A percentile compares a stretch with the other conserved stretches of the same genome.
Conservation (phyloP, 371 early-diverging fungal genomes). For the Rhizomucor miehei region DNA sequence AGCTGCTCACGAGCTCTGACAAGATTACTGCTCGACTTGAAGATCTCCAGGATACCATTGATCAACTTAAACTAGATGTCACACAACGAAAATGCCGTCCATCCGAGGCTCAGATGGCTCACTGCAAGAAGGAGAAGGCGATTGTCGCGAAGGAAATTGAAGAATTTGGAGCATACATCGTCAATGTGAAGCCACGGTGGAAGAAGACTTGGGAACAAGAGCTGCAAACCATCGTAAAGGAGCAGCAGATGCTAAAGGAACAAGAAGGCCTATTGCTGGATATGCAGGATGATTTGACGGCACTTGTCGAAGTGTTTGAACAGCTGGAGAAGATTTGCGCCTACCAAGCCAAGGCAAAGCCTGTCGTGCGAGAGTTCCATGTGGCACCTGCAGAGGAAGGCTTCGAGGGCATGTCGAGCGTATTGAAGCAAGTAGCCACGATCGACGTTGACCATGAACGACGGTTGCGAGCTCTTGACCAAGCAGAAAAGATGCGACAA, state of each 20-base stretch:
- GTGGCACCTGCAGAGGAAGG: conserved; percentile 64
- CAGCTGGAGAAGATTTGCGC: conserved; percentile 68
- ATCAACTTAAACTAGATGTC: conserved; percentile 77
- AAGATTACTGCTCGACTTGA: conserved; percentile 63
- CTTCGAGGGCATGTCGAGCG: conserved; percentile 56
- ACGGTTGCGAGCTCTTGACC: conserved; percentile 65
- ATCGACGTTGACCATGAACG: conserved; percentile 67
- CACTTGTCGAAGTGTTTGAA: conserved; percentile 59
- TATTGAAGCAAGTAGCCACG: conserved; percentile 65
- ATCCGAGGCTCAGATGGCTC: conserved; percentile 57
- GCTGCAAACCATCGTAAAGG: conserved; percentile 76
- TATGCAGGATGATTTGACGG: conserved; percentile 65
- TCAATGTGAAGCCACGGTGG: conserved; percentile 69
- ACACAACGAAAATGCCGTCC: conserved; percentile 73
- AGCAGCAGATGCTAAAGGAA: conserved; percentile 79
- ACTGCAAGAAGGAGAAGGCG: conserved; percentile 57
- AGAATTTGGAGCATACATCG: conserved; percentile 59
- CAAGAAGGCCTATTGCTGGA: conserved; percentile 71
- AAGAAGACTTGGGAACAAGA: conserved; percentile 85
- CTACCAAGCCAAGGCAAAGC: conserved; percentile 44
- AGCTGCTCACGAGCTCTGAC: conserved; percentile 59
- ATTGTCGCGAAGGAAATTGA: conserved; percentile 53
- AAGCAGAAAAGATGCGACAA: conserved; percentile 63
- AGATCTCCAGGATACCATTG: conserved; percentile 70
- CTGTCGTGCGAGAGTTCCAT: conserved; percentile 50